Conservation (phyloP, 116 monocot genomes). For the Iris pallida region DNA sequence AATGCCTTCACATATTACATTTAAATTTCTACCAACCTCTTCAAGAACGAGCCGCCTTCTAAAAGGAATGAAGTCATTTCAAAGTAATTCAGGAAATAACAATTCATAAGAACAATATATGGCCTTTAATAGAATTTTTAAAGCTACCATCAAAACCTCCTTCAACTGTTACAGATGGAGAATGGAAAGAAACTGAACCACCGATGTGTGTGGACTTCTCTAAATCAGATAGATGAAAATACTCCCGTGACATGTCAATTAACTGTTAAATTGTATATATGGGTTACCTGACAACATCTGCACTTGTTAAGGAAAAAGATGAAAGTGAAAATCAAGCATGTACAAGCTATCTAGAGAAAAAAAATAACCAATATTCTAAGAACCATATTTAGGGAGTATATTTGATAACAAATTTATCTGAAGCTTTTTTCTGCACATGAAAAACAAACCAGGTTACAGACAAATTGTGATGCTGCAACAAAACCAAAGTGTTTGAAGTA, state of each 20-base stretch:
- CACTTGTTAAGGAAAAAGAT: neutral
- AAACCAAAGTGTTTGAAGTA: too few relatives aligned
- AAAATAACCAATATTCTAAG: too few relatives aligned
- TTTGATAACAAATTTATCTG: too few relatives aligned
- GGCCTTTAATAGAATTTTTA: constrained; percentile 2
- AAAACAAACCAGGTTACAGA: too few relatives aligned
- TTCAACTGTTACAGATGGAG: constrained; percentile 45
- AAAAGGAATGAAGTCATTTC: neutral
- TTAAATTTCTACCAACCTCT: too few relatives aligned
- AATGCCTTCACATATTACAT: too few relatives aligned
- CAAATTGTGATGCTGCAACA: too few relatives aligned
- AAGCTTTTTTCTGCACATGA: too few relatives aligned
- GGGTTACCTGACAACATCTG: constrained; percentile 4
- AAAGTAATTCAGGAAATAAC: neutral
- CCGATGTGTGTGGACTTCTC: constrained; percentile 52
- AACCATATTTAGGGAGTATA: too few relatives aligned
- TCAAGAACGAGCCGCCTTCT: too few relatives aligned
- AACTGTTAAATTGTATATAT: constrained; percentile 34
- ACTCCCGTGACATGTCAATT: constrained; percentile 72
- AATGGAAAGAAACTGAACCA: too few relatives aligned
- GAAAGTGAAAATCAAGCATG: neutral
- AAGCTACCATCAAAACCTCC: constrained; percentile 90
- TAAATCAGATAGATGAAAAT: constrained; percentile 64
- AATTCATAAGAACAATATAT: neutral
- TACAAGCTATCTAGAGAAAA: neutral